Conservation (phyloP, 2,329 filamentous ascomycete species). For the Fusarium pseudoanthophilum region DNA sequence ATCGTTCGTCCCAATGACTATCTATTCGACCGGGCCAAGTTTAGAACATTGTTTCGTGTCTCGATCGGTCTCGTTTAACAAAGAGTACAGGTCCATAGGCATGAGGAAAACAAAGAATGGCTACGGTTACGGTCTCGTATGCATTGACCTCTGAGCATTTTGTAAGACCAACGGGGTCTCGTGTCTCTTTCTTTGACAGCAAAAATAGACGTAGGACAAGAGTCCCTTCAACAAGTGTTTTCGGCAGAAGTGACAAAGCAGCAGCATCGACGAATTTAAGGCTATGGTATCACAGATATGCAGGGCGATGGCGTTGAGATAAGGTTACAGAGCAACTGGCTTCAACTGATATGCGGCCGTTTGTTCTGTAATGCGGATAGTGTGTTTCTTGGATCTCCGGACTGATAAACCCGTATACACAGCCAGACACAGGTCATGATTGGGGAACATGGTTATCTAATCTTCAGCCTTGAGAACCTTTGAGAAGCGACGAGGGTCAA, state of each 20-base stretch:
- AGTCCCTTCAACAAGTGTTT: background rate
- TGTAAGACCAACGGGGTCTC: background rate
- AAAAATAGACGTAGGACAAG: constrained; percentile 22
- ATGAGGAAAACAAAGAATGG: constrained; percentile 19
- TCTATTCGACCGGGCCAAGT: background rate
- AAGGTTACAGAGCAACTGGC: constrained; percentile 33
- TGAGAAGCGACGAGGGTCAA: constrained; percentile 26
- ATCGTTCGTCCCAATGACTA: background rate
- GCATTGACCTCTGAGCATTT: constrained; percentile 6
- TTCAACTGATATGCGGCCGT: constrained; percentile 40
- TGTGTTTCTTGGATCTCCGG: constrained; percentile 37
- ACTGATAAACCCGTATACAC: constrained; percentile 35
- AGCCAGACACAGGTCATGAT: constrained; percentile 36
- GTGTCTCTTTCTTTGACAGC: constrained; percentile 28
- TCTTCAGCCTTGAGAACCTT: constrained; percentile 36
- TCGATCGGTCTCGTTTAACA: constrained; percentile 14
- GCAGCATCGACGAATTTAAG: constrained; percentile 38
- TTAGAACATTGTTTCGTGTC: background rate
- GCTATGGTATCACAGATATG: constrained; percentile 28
- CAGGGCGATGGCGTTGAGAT: constrained; percentile 34
- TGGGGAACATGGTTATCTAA: constrained; percentile 43
- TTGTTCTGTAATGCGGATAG: constrained; percentile 37
- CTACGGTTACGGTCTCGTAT: background rate
- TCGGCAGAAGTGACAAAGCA: constrained; percentile 6
- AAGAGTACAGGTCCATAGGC: background rate